A percentile compares a stretch with the other conserved stretches of the same genome.
Evolutionary conservation across 2,329 filamentous ascomycete genomes (phyloP).

Genomic region (Apiospora malaysiana): DNA sequence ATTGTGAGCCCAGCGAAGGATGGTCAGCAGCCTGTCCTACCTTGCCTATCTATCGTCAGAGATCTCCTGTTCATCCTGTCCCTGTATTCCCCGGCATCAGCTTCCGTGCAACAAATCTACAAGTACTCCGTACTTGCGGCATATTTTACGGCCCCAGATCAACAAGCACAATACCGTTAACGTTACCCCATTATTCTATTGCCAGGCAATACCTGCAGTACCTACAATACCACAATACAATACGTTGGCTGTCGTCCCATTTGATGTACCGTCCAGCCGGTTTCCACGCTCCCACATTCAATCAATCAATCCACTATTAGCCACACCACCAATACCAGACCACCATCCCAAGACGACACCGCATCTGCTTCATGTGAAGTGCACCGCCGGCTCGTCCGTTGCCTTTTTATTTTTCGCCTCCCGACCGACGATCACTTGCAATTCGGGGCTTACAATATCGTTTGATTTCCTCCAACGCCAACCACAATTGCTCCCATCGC

Average conservation of each 20-base stretch:
- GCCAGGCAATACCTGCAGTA: neutral
- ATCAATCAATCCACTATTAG: neutral
- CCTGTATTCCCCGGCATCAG: slow-evolving; percentile 5
- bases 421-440: slow-evolving; percentile 23
- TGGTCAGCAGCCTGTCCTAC: slow-evolving; percentile 15
- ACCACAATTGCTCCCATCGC: neutral
- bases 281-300: neutral
- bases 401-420: slow-evolving; percentile 22
- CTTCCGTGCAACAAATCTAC: neutral
- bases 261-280: neutral
- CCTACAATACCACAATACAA: neutral
- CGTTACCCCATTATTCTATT: too few relatives aligned
- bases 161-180: neutral
- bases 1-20: slow-evolving; percentile 11
- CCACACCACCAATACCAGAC: slow-evolving; percentile 1
- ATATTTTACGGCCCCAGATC: slow-evolving; percentile 11
- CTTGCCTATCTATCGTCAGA: slow-evolving; percentile 10
- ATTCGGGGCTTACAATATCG: neutral
- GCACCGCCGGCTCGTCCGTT: neutral
- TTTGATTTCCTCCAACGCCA: slow-evolving; percentile 22
- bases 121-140: neutral
- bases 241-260: neutral
- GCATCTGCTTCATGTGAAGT: slow-evolving; percentile 8
- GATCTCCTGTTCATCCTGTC: neutral
- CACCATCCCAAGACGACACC: slow-evolving; percentile 9